A percentile compares a stretch with the other conserved stretches of the same genome.
Evolutionary conservation across 2,329 filamentous ascomycete genomes (phyloP).

Genomic region (Trichoderma polysporum): DNA sequence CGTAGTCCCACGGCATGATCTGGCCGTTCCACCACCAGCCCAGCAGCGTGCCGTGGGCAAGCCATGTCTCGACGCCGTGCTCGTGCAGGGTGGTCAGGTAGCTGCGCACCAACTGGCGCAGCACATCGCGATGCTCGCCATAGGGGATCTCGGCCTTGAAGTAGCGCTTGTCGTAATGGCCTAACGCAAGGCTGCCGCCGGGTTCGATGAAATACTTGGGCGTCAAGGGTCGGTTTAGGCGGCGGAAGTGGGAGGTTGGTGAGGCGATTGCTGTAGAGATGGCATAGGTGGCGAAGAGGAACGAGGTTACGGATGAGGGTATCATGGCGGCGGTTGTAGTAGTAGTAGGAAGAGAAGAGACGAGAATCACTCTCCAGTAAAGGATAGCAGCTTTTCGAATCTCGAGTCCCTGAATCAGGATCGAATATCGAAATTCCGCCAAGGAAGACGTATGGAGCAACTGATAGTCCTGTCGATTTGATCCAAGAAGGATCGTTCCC

Average conservation of each 20-base stretch:
- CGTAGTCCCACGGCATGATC: constrained; percentile 81
- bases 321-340: constrained; percentile 2
- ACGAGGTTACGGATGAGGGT: constrained; percentile 14
- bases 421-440: background rate
- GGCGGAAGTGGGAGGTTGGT: background rate
- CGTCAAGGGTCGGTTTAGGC: background rate
- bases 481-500: background rate
- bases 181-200: constrained; percentile 57
- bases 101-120: constrained; percentile 69
- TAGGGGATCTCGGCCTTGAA: constrained; percentile 64
- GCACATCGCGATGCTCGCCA: constrained; percentile 62
- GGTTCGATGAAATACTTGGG: constrained; percentile 67
- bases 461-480: background rate
- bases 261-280: constrained; percentile 3
- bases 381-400: background rate
- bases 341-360: background rate
- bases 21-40: constrained; percentile 87
- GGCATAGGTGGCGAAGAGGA: constrained; percentile 1
- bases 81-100: constrained; percentile 68
- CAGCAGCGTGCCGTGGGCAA: constrained; percentile 79
- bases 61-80: constrained; percentile 75
- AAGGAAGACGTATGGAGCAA: background rate
- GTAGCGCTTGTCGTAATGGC: constrained; percentile 74
- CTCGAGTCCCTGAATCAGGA: background rate
- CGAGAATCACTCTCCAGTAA: background rate